phyloP scores from a whole-genome alignment of 1,284 basidiomycete species.

The Pyrrhoderma noxium region DNA sequence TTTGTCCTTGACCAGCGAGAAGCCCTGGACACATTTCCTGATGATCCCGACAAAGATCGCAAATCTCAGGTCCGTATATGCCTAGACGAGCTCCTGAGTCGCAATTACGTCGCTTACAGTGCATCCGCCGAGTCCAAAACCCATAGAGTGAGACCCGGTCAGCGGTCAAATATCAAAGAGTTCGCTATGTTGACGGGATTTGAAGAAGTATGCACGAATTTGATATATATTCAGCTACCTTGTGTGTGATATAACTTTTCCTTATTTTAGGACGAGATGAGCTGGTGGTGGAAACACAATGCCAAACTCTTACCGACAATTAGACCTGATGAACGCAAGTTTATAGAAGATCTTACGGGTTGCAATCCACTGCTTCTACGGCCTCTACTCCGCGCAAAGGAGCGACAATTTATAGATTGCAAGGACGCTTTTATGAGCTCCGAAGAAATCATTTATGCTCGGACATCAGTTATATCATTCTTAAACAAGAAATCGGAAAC shows the following conservation, averaged over 20 bases:
- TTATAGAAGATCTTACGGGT: constrained; percentile 15
- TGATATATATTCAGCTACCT: neutral
- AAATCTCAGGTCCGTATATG: constrained; percentile 5
- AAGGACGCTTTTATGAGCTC: constrained; percentile 12
- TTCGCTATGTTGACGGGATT: constrained; percentile 11
- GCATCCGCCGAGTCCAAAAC: constrained; percentile 12
- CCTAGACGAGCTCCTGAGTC: constrained; percentile 9
- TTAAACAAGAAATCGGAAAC: constrained; percentile 10
- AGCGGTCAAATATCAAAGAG: constrained; percentile 8
- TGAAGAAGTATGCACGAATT: constrained; percentile 5
- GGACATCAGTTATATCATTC: constrained; percentile 8
- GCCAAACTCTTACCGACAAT: constrained; percentile 9
- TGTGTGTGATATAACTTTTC: neutral
- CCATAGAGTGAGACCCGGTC: constrained; percentile 3
- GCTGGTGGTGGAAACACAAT: constrained; percentile 17
- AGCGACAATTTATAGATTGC: constrained; percentile 11
- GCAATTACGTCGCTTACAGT: constrained; percentile 13
- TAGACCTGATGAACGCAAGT: constrained; percentile 11
- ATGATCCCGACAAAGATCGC: constrained; percentile 11
- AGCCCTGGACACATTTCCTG: constrained; percentile 8
- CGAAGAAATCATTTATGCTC: constrained; percentile 9
- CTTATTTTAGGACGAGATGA: constrained; percentile 11
- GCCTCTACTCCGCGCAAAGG: constrained; percentile 9
- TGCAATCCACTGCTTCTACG: constrained; percentile 12
- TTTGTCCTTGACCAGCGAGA: constrained; percentile 14